Base-by-base conservation (phyloP, 1,284 basidiomycete species). In the Heterobasidion annosum region DNA sequence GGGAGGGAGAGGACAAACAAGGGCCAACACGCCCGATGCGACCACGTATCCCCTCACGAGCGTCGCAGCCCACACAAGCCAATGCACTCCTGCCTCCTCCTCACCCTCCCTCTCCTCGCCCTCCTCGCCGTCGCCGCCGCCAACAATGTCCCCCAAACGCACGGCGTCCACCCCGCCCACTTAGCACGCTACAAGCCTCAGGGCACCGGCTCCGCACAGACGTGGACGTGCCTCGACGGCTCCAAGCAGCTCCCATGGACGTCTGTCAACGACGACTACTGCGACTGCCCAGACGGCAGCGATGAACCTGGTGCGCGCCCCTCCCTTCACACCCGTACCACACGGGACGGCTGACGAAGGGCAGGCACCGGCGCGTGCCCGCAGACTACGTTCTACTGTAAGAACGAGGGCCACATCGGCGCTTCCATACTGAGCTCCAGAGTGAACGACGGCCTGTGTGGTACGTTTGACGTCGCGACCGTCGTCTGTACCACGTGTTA, bases 391-490 rank as follows among this genome's bases (percentile, higher is more conserved):
- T 98, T 98, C 75, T 92, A 91, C 70, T 99, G 96, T 68, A 71
- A 69, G 64, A 99, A 99, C 67, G 75, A 80, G 52, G 96, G 95
- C 0, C 93, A 98, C 68, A 79, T 95, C 62, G 92, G 94, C 1
- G 74, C 82, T 2, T 78, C 67, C 50, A 88, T 99, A 55, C 80
- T 84, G 12, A 84, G 85, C 54, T 88, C 91, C 25, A 78, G 91
- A 57, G 94, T 99, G n/a, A 87, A 86, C 56, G 96, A 99, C 66
- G 96, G 96, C 2, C 77, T 98, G 40, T 99, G 96, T 67, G 95
- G 92, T 93, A 67, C 46, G 85, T 73, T 48, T 40, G 12, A 10
- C 33, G 12, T 8, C 16, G 16, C 6, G 18, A 9, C 33, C 13
- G 8, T 48, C 52, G 25, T 9, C 18, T 15, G 2, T 16, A 19